Evolutionary conservation across 192 early-diverging fungal species (phyloP), one percentile per base, ranked within the genome.

Genomic region (Chytriomyces sp.): DNA sequence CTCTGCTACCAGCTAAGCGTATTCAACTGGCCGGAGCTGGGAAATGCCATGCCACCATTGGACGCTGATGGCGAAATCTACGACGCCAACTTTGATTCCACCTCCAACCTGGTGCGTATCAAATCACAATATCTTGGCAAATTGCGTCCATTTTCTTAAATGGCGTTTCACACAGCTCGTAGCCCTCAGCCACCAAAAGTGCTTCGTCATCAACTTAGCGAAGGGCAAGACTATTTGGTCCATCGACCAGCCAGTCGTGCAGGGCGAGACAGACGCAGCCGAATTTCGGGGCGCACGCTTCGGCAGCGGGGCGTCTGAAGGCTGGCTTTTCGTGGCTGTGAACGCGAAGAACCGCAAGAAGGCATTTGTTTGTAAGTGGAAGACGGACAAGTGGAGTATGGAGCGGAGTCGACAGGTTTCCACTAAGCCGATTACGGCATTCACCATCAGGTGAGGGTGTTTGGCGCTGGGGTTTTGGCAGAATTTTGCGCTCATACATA

Each of bases 41-140:
- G 75, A 7, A 64, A 61, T 5, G 80, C 71, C 19, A 75, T 88
- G 36, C 81, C 85, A 6, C 61, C 82, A 10, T 73, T 84, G 14
- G 83, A 86, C 49, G 80, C 83, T 55, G 77, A 83, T n/a, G 84
- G 89, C 12, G 87, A 88, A 44, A 82, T 93, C 36, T 61, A 82
- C 30, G 92, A 93, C 79, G 73, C 88, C 0, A 87, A 91, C 78
- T 84, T 93, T 57, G 85, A 89, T 65, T 59, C 78, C 17, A 34
- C 74, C 10, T 77, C 77, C 37, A 72, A 69, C 14, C 58, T 59
- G 75, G 80, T 82, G 54, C 14, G 49, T 34, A n/a, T 40, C 36
- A 49, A 49, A 14, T 49, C 22, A n/a, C 44, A 49, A 3, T 49
- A n/a, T 22, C 14, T 22, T 49, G 1, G 44, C 14, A 14, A 10